Evolutionary conservation across 352 stramenopile genomes (phyloP).

Genomic region (Pythium grandisporangium): DNA sequence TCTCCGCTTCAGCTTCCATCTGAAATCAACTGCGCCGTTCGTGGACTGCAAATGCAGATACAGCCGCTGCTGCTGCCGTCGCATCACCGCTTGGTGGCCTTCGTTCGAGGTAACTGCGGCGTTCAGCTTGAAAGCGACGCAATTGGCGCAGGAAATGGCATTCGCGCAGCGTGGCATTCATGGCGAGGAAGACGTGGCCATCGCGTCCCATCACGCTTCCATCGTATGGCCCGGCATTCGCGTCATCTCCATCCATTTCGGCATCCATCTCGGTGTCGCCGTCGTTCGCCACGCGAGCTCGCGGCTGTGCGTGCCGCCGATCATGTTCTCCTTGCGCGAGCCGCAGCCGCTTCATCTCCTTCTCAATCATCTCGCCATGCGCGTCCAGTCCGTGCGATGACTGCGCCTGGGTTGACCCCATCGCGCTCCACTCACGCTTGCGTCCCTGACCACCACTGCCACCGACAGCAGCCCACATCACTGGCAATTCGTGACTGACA

Average conservation of each 20-base stretch:
- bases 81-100: slow-evolving; percentile 9
- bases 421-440: slow-evolving; percentile 28
- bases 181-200: slow-evolving; percentile 27
- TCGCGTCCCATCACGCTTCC: no score
- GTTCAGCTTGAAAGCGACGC: slow-evolving; percentile 63
- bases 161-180: slow-evolving; percentile 57
- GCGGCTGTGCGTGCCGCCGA: neutral
- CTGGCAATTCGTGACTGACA: no score
- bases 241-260: neutral
- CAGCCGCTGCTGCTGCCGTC: slow-evolving; percentile 4
- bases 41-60: no score
- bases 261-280: slow-evolving; percentile 1
- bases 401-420: neutral
- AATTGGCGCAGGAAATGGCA: slow-evolving; percentile 71
- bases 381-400: neutral
- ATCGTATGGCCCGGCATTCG: neutral
- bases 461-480: no score
- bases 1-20: no score
- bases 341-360: slow-evolving; percentile 65
- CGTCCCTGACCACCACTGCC: no score
- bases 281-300: neutral
- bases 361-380: slow-evolving; percentile 41
- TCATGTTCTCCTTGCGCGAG: slow-evolving; percentile 43
- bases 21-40: slow-evolving; percentile 18
- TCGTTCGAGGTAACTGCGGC: slow-evolving; percentile 34